These are phyloP conservation scores for Curvularia verruculosa DNA, from an alignment of 2,329 filamentous ascomycete species.

Conservation along the genomic window DNA sequence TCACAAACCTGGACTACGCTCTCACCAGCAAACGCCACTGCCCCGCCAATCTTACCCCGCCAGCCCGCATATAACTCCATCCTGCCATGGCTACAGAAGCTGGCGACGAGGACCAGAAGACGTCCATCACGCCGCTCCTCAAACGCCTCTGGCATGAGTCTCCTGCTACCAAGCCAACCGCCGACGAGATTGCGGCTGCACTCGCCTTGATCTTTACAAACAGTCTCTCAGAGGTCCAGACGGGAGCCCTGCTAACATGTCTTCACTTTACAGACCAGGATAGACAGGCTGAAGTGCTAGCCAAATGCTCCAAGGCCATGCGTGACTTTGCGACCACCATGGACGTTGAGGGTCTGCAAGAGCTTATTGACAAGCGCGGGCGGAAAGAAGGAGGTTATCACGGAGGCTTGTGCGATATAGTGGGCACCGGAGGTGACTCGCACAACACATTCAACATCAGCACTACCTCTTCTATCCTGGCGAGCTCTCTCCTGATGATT, in stretches of 20 bases:
- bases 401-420: constrained; percentile 92
- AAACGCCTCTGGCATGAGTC: constrained; percentile 70
- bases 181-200: constrained; percentile 85
- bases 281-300: constrained; percentile 81
- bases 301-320: constrained; percentile 84
- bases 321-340: constrained; percentile 76
- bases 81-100: constrained; percentile 35
- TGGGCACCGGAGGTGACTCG: constrained; percentile 93
- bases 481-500: constrained; percentile 81
- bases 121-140: constrained; percentile 72
- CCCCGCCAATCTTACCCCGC: constrained; percentile 20
- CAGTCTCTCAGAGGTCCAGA: constrained; percentile 84
- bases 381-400: constrained; percentile 74
- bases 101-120: constrained; percentile 38
- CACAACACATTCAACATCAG: constrained; percentile 99
- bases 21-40: constrained; percentile 8
- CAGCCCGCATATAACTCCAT: constrained; percentile 13
- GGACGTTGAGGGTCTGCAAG: constrained; percentile 66
- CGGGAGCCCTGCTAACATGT: constrained; percentile 84
- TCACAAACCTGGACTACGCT: not conserved
- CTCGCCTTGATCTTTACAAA: constrained; percentile 92
- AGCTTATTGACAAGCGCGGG: constrained; percentile 65
- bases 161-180: constrained; percentile 58
- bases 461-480: constrained; percentile 91
- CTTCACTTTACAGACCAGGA: constrained; percentile 91